phyloP scores from a whole-genome alignment of 306 rosid species.

The Fagus sylvatica region DNA sequence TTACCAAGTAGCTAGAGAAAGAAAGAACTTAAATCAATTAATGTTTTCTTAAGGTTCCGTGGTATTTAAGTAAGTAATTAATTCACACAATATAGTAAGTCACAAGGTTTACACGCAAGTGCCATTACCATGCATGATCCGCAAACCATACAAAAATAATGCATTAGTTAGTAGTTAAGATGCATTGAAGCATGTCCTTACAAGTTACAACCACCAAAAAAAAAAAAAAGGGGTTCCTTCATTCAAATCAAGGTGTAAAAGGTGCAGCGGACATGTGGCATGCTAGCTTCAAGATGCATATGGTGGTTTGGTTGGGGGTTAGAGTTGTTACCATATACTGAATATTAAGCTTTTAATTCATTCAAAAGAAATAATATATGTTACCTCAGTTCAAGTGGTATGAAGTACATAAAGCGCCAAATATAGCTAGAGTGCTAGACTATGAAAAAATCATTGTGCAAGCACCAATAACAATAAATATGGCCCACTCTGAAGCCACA shows the following conservation, averaged over 20 bases:
- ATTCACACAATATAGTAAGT: neutral
- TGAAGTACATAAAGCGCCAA: neutral
- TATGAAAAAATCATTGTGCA: neutral
- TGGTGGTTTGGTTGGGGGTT: neutral
- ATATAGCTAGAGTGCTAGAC: no score
- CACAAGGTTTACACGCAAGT: neutral
- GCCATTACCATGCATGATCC: neutral
- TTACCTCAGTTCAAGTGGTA: neutral
- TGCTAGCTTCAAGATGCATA: neutral
- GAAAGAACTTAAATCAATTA: neutral
- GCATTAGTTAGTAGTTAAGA: neutral
- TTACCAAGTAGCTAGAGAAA: neutral
- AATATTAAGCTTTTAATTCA: neutral
- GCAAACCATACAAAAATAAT: neutral
- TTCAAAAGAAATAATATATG: neutral
- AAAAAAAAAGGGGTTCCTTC: neutral
- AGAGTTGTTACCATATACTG: conserved; percentile 1
- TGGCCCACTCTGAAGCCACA: neutral
- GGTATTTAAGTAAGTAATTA: neutral
- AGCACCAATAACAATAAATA: neutral
- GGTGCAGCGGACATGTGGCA: neutral
- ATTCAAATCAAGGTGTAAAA: neutral
- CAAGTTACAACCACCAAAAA: neutral
- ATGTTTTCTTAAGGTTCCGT: neutral
- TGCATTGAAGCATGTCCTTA: neutral